Evolutionary conservation across 108 stramenopile species (phyloP).

Genomic region (Discostella pseudostelligera): DNA sequence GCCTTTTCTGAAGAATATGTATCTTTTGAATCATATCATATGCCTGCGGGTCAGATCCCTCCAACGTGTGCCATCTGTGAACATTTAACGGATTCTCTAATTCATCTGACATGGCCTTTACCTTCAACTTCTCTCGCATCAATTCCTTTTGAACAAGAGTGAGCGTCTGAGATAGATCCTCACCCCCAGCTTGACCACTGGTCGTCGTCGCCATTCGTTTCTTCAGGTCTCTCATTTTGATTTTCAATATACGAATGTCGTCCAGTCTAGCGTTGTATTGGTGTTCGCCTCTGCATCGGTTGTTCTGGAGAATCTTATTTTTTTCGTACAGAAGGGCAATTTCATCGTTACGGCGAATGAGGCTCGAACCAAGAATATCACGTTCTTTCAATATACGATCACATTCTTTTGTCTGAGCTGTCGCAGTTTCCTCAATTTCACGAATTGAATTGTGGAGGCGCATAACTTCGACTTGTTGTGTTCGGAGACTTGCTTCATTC

Average conservation of each 20-base stretch:
- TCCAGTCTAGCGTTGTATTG: slow-evolving; percentile 62
- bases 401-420: slow-evolving; percentile 69
- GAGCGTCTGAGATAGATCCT: slow-evolving; percentile 62
- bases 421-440: slow-evolving; percentile 73
- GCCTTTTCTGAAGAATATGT: slow-evolving; percentile 68
- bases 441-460: slow-evolving; percentile 63
- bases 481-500: slow-evolving; percentile 63
- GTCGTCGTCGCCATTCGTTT: slow-evolving; percentile 60
- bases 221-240: slow-evolving; percentile 68
- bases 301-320: slow-evolving; percentile 77
- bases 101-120: slow-evolving; percentile 72
- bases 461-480: slow-evolving; percentile 54
- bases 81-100: slow-evolving; percentile 89
- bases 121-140: slow-evolving; percentile 82
- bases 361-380: slow-evolving; percentile 87
- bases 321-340: slow-evolving; percentile 84
- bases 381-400: slow-evolving; percentile 81
- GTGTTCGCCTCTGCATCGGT: slow-evolving; percentile 71
- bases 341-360: slow-evolving; percentile 88
- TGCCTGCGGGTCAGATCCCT: slow-evolving; percentile 78
- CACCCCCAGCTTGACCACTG: slow-evolving; percentile 40
- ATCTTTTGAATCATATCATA: slow-evolving; percentile 91
- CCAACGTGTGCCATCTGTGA: slow-evolving; percentile 85
- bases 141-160: slow-evolving; percentile 68
- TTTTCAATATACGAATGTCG: slow-evolving; percentile 71